A percentile compares a stretch with the other conserved stretches of the same genome.
These are phyloP conservation scores for Oropetium thomaeum DNA, from an alignment of 176 grass and related monocot genomes.

Conservation along the genomic window DNA sequence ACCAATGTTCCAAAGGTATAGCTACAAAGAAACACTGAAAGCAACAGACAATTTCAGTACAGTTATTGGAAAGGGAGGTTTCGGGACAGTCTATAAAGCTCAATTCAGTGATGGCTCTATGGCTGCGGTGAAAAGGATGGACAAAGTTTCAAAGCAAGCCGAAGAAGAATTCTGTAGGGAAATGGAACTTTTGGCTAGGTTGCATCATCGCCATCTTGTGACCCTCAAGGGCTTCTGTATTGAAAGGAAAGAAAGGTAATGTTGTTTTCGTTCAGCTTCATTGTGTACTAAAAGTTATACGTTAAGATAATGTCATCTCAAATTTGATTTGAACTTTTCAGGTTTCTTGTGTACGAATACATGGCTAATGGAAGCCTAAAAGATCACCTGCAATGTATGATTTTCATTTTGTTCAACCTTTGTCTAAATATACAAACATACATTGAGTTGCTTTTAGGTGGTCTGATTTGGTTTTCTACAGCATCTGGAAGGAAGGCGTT, in stretches of 20 bases:
- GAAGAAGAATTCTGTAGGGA: conserved; percentile 96
- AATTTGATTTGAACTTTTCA: conserved; percentile 34
- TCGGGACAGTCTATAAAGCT: conserved; percentile 94
- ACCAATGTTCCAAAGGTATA: conserved; percentile 78
- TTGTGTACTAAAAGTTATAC: background rate
- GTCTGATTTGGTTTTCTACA: conserved; percentile 33
- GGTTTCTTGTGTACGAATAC: conserved; percentile 97
- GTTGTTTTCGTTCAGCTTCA: background rate
- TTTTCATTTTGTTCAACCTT: conserved; percentile 16
- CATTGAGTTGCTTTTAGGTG: background rate
- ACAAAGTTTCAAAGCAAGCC: conserved; percentile 89
- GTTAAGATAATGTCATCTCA: background rate
- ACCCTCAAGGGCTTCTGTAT: conserved; percentile 86
- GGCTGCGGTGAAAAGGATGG: conserved; percentile 84
- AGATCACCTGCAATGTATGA: conserved; percentile 89
- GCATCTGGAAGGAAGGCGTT: conserved; percentile 66
- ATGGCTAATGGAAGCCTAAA: conserved; percentile 98
- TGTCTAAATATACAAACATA: conserved; percentile 3
- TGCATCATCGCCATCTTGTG: conserved; percentile 98
- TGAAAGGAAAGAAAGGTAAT: conserved; percentile 85
- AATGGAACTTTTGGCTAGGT: conserved; percentile 92
- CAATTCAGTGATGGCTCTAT: conserved; percentile 71
- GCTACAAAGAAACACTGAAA: conserved; percentile 73
- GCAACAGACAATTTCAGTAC: conserved; percentile 79
- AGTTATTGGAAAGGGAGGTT: conserved; percentile 92